Base-by-base conservation (phyloP, 345 rosid species). In the Kandelia obovata region DNA sequence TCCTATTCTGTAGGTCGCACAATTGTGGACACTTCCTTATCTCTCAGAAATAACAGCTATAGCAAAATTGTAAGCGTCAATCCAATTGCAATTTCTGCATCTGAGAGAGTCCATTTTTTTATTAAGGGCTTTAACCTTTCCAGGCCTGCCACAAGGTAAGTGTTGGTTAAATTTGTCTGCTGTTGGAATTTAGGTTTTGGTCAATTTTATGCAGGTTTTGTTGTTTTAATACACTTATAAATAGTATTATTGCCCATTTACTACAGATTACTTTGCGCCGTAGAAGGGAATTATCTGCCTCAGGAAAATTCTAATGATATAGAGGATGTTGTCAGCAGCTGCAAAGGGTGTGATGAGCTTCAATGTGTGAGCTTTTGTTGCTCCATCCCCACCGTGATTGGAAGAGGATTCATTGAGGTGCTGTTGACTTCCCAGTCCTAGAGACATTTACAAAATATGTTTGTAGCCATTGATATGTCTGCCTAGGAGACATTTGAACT, bases 321-420 rank as follows among this genome's bases (percentile, higher is more conserved):
- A 49, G 62, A 46, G 34, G 86, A 85, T 69, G 81, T 71, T 71
- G 75, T 67, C 67, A 84, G 79, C 73, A 71, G 67, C 62, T 66
- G 32, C 68, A 75, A 81, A 69, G 88, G 73, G 74, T 79, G 77
- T 58, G 83, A 81, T 74, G 94, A 87, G 71, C 74, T 83, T 58
- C 95, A 85, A 46, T 84, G 74, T 68, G 75, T 92, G 21, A 81
- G 72, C 71, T 85, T 89, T 59, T 85, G 87, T 58, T 92, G 95
- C 81, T 81, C 91, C 73, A 74, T 92, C 67, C 92, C 98, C 9
- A 47, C 74, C 5, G 73, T 73, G 37, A 75, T 71, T 52, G 96
- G 99, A 74, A 84, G 98, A 79, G 99, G 99, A 70, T 96, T 90
- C 79, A 86, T 96, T 58, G 99, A 96, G 99, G 99, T 94, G 58